Evolutionary conservation across 306 rosid species (phyloP).

Genomic region (Neltuma alba): DNA sequence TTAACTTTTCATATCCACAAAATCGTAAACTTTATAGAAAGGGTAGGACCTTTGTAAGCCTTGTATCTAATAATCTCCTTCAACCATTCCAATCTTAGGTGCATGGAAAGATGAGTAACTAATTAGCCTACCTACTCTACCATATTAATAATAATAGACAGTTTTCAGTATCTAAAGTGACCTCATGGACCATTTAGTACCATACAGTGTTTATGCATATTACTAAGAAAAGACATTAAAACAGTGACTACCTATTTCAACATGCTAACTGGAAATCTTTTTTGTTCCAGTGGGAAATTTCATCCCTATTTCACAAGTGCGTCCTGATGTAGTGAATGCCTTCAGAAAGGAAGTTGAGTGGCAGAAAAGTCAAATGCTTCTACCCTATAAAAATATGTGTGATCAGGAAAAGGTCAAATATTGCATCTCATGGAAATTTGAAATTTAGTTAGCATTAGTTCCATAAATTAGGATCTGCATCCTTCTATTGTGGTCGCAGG

Average conservation of each 20-base stretch:
- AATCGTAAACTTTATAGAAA: not conserved
- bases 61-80: not conserved
- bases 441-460: conserved; percentile 31
- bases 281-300: conserved; percentile 76
- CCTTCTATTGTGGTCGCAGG: conserved; percentile 50
- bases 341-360: conserved; percentile 71
- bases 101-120: not conserved
- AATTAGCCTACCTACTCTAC: conserved; percentile 1
- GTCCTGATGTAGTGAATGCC: conserved; percentile 73
- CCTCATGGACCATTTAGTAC: conserved; percentile 16
- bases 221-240: not conserved
- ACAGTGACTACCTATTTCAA: not conserved
- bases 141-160: not conserved
- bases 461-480: conserved; percentile 31
- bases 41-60: conserved; percentile 6
- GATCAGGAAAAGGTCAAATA: conserved; percentile 66
- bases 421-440: conserved; percentile 31
- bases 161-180: not conserved
- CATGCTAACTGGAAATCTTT: conserved; percentile 30
- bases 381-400: conserved; percentile 79
- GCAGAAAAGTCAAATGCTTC: conserved; percentile 65
- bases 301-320: conserved; percentile 74
- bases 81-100: conserved; percentile 1
- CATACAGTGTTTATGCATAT: not conserved
- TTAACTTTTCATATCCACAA: not conserved